These are phyloP conservation scores for Pestalotiopsis sp. DNA, from an alignment of 2,329 filamentous ascomycete genomes.

Conservation along the genomic window DNA sequence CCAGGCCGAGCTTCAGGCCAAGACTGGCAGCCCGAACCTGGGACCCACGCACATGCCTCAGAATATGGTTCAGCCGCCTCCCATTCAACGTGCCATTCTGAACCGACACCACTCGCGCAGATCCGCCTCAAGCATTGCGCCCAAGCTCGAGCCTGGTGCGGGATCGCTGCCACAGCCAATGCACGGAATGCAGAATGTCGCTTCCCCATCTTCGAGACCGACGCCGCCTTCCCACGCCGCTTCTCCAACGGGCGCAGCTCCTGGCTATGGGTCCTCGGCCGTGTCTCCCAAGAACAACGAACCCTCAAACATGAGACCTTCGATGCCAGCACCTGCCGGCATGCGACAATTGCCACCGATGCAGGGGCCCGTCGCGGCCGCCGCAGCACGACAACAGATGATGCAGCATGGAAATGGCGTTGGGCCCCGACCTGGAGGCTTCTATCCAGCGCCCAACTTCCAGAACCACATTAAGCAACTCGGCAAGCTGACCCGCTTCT, in stretches of 20 bases:
- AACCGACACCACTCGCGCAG: slow-evolving; percentile 74
- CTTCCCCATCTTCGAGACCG: slow-evolving; percentile 73
- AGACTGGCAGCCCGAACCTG: slow-evolving; percentile 84
- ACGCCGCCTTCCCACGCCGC: slow-evolving; percentile 78
- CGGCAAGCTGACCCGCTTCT: slow-evolving; percentile 72
- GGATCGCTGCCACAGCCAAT: slow-evolving; percentile 47
- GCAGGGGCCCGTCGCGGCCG: slow-evolving; percentile 36
- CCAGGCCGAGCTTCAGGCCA: slow-evolving; percentile 90
- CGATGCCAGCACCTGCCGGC: slow-evolving; percentile 32
- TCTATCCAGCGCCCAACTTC: slow-evolving; percentile 81
- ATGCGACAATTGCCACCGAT: slow-evolving; percentile 43
- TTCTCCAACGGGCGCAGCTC: slow-evolving; percentile 54
- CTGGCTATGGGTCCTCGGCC: slow-evolving; percentile 43
- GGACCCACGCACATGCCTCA: slow-evolving; percentile 69
- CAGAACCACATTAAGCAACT: slow-evolving; percentile 95
- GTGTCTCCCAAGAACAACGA: slow-evolving; percentile 51
- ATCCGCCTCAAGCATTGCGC: slow-evolving; percentile 74
- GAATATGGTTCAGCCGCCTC: slow-evolving; percentile 71
- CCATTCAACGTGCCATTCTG: slow-evolving; percentile 79
- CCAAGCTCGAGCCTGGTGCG: slow-evolving; percentile 66
- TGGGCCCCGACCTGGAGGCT: slow-evolving; percentile 46
- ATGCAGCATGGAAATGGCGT: slow-evolving; percentile 38
- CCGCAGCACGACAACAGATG: slow-evolving; percentile 37
- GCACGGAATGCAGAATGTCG: slow-evolving; percentile 53
- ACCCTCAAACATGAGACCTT: slow-evolving; percentile 45